Evolutionary conservation across 2,329 filamentous ascomycete genomes (phyloP).

Genomic region (Dactylellina cionopaga): DNA sequence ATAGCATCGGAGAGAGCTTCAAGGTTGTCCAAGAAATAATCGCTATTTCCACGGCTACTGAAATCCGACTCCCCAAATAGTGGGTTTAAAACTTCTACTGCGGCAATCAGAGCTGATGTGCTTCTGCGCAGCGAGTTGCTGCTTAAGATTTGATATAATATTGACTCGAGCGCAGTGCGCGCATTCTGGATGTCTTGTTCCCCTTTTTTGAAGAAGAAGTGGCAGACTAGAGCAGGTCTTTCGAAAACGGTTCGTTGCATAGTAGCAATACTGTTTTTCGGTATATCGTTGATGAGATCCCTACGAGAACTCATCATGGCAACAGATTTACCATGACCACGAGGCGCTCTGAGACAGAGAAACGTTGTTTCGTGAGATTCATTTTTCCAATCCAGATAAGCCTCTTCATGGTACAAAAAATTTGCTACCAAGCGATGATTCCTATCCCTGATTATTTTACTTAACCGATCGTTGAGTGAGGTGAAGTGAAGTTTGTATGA

Average conservation of each 20-base stretch:
- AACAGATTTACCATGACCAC: conserved; percentile 35
- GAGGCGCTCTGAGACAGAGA: conserved; percentile 19
- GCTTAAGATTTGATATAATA: conserved; percentile 20
- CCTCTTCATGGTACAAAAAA: conserved; percentile 22
- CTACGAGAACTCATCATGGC: conserved; percentile 19
- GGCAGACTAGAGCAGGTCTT: conserved; percentile 8
- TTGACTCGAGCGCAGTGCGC: conserved; percentile 6
- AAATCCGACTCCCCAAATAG: conserved; percentile 9
- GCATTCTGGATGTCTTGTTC: conserved; percentile 39
- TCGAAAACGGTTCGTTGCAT: background rate
- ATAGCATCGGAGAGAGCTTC: conserved; percentile 1
- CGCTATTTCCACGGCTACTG: background rate
- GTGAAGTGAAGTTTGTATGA: conserved; percentile 29
- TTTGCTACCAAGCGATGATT: background rate
- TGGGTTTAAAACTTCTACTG: conserved; percentile 12
- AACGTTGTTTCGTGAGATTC: conserved; percentile 8
- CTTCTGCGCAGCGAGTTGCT: conserved; percentile 2
- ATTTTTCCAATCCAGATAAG: conserved; percentile 22
- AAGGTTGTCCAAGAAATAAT: conserved; percentile 4
- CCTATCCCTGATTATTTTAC: conserved; percentile 24
- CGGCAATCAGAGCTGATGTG: background rate
- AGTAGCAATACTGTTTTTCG: background rate
- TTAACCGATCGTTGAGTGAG: conserved; percentile 18
- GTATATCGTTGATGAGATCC: conserved; percentile 13
- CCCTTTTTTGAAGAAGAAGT: conserved; percentile 43